phyloP scores from a whole-genome alignment of 169 alveolate species.

The Blepharisma undulans region DNA sequence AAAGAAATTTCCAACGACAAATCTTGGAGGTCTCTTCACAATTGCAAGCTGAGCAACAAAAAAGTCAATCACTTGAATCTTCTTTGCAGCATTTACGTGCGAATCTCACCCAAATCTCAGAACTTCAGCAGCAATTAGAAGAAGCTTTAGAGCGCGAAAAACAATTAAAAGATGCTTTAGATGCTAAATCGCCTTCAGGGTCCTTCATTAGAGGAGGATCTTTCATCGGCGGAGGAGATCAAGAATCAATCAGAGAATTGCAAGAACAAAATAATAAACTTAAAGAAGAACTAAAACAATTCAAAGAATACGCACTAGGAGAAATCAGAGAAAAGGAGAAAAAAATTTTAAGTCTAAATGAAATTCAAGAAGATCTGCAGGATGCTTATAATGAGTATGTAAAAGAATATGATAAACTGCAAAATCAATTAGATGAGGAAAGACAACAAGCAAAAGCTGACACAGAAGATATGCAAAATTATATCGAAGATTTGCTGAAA shows the following conservation, averaged over 20 bases:
- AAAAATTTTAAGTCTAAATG: neutral
- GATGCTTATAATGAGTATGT: neutral
- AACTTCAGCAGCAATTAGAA: slow-evolving; percentile 6
- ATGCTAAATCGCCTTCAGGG: neutral
- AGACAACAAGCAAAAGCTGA: neutral
- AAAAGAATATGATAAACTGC: neutral
- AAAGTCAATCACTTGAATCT: neutral
- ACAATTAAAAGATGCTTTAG: neutral
- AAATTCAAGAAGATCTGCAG: neutral
- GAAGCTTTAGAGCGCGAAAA: neutral
- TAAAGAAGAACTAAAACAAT: neutral
- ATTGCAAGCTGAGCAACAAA: slow-evolving; percentile 18
- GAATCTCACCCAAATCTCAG: neutral
- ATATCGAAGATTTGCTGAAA: neutral
- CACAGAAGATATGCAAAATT: neutral
- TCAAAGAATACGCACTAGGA: slow-evolving; percentile 27
- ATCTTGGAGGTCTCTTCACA: neutral
- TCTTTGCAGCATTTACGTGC: neutral
- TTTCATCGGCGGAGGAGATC: neutral
- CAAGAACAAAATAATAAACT: neutral
- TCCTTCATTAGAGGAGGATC: neutral
- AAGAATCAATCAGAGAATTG: neutral
- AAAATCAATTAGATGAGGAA: neutral
- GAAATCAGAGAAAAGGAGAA: slow-evolving; percentile 34
- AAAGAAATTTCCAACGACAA: neutral